Evolutionary conservation across 257 asterid species (phyloP), one percentile per base, ranked within the genome.

Genomic region (Catharanthus roseus): DNA sequence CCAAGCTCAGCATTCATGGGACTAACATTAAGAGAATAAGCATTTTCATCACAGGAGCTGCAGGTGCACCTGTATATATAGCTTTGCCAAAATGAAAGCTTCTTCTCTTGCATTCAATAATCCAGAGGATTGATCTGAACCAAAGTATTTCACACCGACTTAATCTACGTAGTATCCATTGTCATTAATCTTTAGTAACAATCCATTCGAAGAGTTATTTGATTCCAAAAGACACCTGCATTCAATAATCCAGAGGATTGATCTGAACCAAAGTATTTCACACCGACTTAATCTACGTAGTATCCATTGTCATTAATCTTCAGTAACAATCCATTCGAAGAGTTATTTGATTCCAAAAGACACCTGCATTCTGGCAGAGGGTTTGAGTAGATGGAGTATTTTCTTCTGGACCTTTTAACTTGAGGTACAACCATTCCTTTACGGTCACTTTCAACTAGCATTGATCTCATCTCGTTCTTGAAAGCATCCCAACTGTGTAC

Each of bases 341-440:
- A 68, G 76, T 83, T 85, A 44, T 85, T 82, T 49, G 90, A 80
- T 72, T 85, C 90, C 93, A 86, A 85, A 9, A 88, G 87, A 65
- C 97, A 90, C 83, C 90, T 78, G 85, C 97, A 90, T 76, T 87
- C 97, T 11, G 93, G 97, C 76, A 88, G 78, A 62, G 97, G 96
- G 64, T 90, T 90, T 65, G 85, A 82, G 71, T 51, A 90, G 77
- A 90, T 69, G 1, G 97, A 88, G 44, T 86, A 87, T 70, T 88
- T 90, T 83, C 96, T 65, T n/a, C 88, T 84, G 24, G 91, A 90
- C 69, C 85, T 88, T 74, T 90, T 90, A 26, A 70, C 89, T 72
- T 86, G 71, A 56, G 96, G 93, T 47, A 86, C 90, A 82, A 82
- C 74, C 61, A 82, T 84, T 50, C 93, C 89, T 86, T 86, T 83